Base-by-base conservation (phyloP, 371 early-diverging fungal genomes). In the Mucor saturninus region DNA sequence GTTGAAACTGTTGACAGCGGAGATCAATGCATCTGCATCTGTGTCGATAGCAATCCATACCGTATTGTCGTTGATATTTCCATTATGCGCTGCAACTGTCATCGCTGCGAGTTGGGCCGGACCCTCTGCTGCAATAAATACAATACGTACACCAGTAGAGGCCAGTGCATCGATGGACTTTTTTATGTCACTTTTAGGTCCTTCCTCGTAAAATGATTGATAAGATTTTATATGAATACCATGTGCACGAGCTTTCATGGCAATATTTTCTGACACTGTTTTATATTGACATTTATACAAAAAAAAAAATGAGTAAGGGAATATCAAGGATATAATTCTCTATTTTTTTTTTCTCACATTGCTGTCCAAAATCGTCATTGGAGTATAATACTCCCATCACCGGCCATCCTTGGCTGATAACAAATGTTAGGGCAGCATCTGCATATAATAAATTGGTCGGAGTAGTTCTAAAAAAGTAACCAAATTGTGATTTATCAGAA, bases 401-500 rank as follows among this genome's bases (percentile, higher is more conserved):
- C 8, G 81, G 74, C 86, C 86, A 86, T 4, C 83, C 83, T 59
- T 84, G 84, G 56, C 74, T 83, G 1, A 69, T 64, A 0, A 84
- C 65, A 61, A 86, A 86, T 11, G 78, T 65, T n/a, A 86, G 59
- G 28, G 81, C 81, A 5, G 84, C 86, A 38, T 73, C 75, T 5
- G 79, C 76, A 61, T 77, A 86, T 35, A 82, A 59, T 11, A 86
- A 61, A 38, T 83, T 79, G 2, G 86, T 86, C 3, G 83, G 83
- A 28, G 81, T 78, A 0, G 86, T 86, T 55, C 86, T 75, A 53
- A 83, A 86, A 54, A 86, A 86, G 42, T 83, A 81, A 3, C 75
- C 68, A 66, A 83, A 86, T 45, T 86, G 83, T 1, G 81, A 73
- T 51, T 83, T 86, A 59, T 73, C 83, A 3, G 86, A 84, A 21